phyloP scores from a whole-genome alignment of 306 rosid species.

The Glycyrrhiza uralensis region DNA sequence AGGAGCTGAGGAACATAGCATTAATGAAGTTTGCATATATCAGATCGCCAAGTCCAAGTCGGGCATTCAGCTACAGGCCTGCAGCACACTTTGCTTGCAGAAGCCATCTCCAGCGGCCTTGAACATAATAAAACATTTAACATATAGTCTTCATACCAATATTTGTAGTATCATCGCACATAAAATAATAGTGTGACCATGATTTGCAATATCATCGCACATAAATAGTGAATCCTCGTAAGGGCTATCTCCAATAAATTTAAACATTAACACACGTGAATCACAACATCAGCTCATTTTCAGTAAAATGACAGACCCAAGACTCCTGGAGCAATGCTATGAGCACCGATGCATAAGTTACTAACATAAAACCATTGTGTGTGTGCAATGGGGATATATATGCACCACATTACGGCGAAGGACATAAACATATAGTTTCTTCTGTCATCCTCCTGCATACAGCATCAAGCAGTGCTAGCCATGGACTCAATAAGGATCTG shows the following conservation, averaged over 20 bases:
- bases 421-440: constrained; percentile 22
- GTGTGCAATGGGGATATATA: constrained; percentile 31
- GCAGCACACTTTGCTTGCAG: background rate
- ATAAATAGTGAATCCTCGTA: constrained; percentile 8
- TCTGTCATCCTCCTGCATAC: constrained; percentile 11
- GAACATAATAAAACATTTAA: background rate
- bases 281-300: constrained; percentile 25
- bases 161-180: background rate
- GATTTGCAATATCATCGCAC: background rate
- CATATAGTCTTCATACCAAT: background rate
- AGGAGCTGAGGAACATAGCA: background rate
- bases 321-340: constrained; percentile 11
- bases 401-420: constrained; percentile 26
- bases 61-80: background rate
- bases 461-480: constrained; percentile 64
- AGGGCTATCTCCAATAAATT: constrained; percentile 18
- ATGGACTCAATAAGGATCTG: constrained; percentile 85
- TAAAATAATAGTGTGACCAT: too few relatives aligned
- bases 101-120: background rate
- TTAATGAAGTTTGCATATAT: background rate
- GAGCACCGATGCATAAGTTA: constrained; percentile 30
- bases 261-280: constrained; percentile 16
- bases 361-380: constrained; percentile 13
- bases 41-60: background rate
- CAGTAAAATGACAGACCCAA: constrained; percentile 1